Conservation (phyloP, 169 alveolate genomes). For the Plasmodium vinckei region DNA sequence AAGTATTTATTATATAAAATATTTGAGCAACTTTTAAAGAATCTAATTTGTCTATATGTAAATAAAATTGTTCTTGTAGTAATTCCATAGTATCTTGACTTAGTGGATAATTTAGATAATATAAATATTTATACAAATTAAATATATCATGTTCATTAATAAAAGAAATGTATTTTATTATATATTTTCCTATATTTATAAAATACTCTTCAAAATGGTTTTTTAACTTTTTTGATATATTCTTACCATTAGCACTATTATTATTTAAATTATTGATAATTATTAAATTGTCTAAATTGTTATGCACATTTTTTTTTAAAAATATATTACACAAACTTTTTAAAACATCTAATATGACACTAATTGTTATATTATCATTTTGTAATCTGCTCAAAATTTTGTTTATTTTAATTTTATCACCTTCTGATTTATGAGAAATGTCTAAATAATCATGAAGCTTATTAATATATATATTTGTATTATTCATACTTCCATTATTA, state of each 20-base stretch:
- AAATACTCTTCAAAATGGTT: slow-evolving; percentile 57
- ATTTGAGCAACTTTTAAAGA: slow-evolving; percentile 42
- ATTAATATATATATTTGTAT: slow-evolving; percentile 42
- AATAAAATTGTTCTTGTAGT: slow-evolving; percentile 33
- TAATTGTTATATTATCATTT: slow-evolving; percentile 57
- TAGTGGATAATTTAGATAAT: slow-evolving; percentile 53
- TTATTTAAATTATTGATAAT: neutral
- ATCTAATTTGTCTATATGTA: slow-evolving; percentile 55
- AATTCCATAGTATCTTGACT: slow-evolving; percentile 22
- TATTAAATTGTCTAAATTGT: slow-evolving; percentile 17
- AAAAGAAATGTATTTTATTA: slow-evolving; percentile 39
- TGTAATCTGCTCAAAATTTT: slow-evolving; percentile 43
- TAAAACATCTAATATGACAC: slow-evolving; percentile 38
- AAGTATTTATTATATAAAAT: slow-evolving; percentile 39
- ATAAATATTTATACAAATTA: slow-evolving; percentile 53
- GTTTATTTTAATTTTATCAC: slow-evolving; percentile 57
- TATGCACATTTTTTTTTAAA: slow-evolving; percentile 24
- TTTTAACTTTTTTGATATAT: slow-evolving; percentile 30
- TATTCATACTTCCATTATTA: neutral
- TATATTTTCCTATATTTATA: slow-evolving; percentile 43
- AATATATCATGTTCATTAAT: slow-evolving; percentile 45
- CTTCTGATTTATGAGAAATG: slow-evolving; percentile 50
- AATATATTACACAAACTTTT: slow-evolving; percentile 48
- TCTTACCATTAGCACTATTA: neutral
- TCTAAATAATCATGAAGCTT: slow-evolving; percentile 66